Conservation (phyloP, 441 rosid species). For the Populus hybrid region DNA sequence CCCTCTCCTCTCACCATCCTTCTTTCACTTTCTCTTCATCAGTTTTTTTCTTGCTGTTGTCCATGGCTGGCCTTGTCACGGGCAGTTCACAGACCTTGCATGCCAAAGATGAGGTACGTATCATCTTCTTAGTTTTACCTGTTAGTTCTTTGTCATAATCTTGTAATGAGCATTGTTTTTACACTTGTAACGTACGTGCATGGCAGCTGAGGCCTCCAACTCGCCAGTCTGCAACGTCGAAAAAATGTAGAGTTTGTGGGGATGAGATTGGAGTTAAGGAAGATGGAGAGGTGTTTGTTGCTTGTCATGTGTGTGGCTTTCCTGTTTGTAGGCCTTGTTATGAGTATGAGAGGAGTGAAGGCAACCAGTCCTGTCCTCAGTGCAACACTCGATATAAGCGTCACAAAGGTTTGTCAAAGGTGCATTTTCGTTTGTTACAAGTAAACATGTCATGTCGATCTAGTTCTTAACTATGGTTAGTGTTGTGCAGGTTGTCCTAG, state of each 20-base stretch:
- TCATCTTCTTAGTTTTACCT: background rate
- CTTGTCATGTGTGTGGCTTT: slow-evolving; percentile 69
- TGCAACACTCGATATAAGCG: slow-evolving; percentile 84
- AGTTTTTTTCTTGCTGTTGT: background rate
- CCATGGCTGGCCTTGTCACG: slow-evolving; percentile 54
- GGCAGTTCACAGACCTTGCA: slow-evolving; percentile 33
- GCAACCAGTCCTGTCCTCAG: slow-evolving; percentile 79
- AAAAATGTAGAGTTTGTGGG: slow-evolving; percentile 63
- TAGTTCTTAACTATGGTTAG: background rate
- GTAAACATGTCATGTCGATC: background rate
- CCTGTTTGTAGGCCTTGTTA: slow-evolving; percentile 85
- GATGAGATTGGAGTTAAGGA: slow-evolving; percentile 58
- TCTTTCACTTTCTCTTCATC: background rate
- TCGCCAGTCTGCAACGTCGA: slow-evolving; percentile 39
- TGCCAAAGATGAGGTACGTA: slow-evolving; percentile 31
- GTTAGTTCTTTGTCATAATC: background rate
- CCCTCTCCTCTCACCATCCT: slow-evolving; percentile 23
- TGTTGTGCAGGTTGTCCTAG: slow-evolving; percentile 57
- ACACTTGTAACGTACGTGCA: background rate
- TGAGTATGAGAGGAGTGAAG: slow-evolving; percentile 79
- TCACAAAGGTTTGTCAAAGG: slow-evolving; percentile 50
- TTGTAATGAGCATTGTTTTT: background rate
- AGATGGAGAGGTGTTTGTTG: slow-evolving; percentile 58
- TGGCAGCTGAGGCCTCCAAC: slow-evolving; percentile 42
- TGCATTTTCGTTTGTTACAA: background rate